Conservation (phyloP, 805 yeast genomes). For the Ogataea naganishii region DNA sequence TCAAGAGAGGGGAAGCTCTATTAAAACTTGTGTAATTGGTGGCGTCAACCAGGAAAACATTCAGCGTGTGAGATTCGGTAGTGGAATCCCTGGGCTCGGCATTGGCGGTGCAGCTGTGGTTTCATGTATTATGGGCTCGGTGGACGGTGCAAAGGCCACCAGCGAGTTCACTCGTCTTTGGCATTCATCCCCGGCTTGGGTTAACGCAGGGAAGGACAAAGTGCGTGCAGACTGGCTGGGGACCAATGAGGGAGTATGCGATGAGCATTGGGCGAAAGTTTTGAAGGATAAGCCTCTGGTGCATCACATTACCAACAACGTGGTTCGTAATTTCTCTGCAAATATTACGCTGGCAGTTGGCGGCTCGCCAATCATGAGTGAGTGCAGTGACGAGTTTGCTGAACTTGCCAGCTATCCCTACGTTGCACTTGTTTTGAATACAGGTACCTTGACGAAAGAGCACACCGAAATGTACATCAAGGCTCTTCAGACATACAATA, state of each 20-base stretch:
- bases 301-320: constrained; percentile 83
- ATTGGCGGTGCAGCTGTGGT: constrained; percentile 87
- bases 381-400: constrained; percentile 53
- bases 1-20: constrained; percentile 22
- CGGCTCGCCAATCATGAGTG: constrained; percentile 87
- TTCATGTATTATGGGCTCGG: constrained; percentile 68
- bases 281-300: constrained; percentile 45
- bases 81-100: constrained; percentile 32
- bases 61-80: constrained; percentile 44
- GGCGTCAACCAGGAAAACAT: constrained; percentile 64
- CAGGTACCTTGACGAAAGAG: constrained; percentile 58
- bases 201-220: too few species aligned
- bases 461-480: constrained; percentile 31
- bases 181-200: constrained; percentile 21
- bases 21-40: constrained; percentile 72
- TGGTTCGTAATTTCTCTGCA: constrained; percentile 85
- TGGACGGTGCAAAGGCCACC: constrained; percentile 46
- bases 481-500: constrained; percentile 56
- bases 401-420: constrained; percentile 53
- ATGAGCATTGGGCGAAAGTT: constrained; percentile 4
- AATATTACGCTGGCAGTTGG: constrained; percentile 79
- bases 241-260: background rate
- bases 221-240: too few species aligned
- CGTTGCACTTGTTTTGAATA: constrained; percentile 54
- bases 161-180: constrained; percentile 23